Conservation (phyloP, 495 filamentous ascomycete genomes). For the Halenospora varia region DNA sequence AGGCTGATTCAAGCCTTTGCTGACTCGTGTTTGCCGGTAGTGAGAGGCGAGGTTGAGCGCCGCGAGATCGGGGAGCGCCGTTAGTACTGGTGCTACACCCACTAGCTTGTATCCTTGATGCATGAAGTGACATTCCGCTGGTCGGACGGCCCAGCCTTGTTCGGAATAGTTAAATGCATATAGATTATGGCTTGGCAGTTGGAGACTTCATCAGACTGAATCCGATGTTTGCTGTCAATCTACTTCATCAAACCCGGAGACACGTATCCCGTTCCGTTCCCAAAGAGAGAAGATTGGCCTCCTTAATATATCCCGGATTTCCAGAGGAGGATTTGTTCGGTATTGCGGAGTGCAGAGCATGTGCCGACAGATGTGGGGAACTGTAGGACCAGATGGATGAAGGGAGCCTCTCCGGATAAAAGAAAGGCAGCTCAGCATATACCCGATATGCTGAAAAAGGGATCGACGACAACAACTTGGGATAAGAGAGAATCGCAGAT, state of each 20-base stretch:
- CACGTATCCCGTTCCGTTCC: background rate
- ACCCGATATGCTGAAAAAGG: background rate
- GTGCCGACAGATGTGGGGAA: background rate
- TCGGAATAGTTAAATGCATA: background rate
- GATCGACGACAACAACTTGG: background rate
- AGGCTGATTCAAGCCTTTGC: background rate
- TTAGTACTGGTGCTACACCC: background rate
- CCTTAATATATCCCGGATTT: background rate
- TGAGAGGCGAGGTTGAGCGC: background rate
- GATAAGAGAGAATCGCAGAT: no score
- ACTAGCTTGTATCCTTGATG: background rate
- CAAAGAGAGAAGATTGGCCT: background rate
- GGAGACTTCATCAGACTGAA: no score
- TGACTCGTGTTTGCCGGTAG: background rate
- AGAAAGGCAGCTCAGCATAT: background rate
- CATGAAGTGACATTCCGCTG: background rate
- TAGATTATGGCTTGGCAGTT: background rate
- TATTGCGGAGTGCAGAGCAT: constrained; percentile 3
- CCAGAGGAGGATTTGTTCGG: background rate
- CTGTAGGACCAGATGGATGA: background rate
- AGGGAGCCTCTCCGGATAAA: background rate
- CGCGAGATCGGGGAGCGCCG: background rate
- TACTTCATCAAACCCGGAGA: background rate
- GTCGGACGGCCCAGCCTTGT: background rate
- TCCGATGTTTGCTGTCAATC: background rate